A percentile compares a stretch with the other conserved stretches of the same genome.
These are phyloP conservation scores for Aspergillus sclerotiicarbonarius DNA, from an alignment of 495 filamentous ascomycete species.

Conservation along the genomic window DNA sequence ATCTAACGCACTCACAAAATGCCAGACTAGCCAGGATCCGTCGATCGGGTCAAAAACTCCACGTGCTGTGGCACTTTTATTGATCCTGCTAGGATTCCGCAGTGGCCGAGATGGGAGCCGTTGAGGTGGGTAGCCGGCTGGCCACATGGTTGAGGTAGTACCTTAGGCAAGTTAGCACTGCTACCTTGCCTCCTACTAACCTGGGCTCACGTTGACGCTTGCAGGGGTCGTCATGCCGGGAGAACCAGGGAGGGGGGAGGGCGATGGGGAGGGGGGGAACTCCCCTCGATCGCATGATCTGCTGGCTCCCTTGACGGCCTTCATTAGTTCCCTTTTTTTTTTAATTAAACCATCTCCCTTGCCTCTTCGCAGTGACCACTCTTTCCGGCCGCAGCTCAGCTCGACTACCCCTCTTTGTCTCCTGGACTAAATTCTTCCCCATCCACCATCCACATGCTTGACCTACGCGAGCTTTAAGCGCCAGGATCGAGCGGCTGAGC, in stretches of 20 bases:
- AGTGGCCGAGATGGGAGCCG: slow-evolving; percentile 1
- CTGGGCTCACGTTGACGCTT: neutral
- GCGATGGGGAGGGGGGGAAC: neutral
- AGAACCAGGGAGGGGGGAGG: neutral
- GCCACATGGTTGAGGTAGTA: slow-evolving; percentile 2
- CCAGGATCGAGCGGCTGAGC: neutral
- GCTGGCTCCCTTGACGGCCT: neutral
- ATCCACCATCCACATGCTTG: neutral
- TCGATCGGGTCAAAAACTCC: slow-evolving; percentile 21
- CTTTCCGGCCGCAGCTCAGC: too few relatives aligned
- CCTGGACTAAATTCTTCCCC: neutral
- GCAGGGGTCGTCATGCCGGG: neutral
- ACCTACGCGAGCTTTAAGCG: neutral
- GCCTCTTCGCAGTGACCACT: neutral
- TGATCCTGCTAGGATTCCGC: slow-evolving; percentile 25
- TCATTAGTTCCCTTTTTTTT: neutral
- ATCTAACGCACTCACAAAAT: neutral
- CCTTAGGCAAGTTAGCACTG: neutral
- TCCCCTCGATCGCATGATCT: neutral
- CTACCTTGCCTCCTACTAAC: neutral
- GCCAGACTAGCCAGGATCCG: slow-evolving; percentile 16
- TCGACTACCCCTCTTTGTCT: neutral
- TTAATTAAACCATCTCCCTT: neutral
- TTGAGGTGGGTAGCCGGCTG: slow-evolving; percentile 4
- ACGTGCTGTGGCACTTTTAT: slow-evolving; percentile 29